A percentile compares a stretch with the other conserved stretches of the same genome.
Conservation (phyloP, 73 alveolate genomes). For the Symbiodinium natans region DNA sequence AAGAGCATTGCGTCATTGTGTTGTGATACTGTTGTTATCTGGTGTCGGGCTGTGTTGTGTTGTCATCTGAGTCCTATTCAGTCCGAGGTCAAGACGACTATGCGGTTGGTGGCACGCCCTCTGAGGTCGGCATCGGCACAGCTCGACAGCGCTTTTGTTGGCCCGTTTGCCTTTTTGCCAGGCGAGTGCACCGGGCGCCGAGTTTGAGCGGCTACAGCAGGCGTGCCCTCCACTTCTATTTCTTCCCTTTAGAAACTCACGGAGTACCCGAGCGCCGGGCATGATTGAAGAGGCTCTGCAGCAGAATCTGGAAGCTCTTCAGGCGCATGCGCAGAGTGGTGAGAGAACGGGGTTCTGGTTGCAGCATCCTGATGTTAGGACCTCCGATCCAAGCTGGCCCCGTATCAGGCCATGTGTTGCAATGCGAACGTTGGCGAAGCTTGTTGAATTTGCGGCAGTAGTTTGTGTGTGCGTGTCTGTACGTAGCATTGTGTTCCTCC, state of each 20-base stretch:
- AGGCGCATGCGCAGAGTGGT: background rate
- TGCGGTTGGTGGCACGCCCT: constrained; percentile 73
- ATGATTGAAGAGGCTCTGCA: constrained; percentile 28
- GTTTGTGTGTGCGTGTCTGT: background rate
- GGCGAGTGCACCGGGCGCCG: constrained; percentile 24
- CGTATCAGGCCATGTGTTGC: constrained; percentile 38
- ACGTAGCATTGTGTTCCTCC: too few species aligned
- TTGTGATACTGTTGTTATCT: too few species aligned
- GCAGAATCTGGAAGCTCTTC: constrained; percentile 76
- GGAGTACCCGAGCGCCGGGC: background rate
- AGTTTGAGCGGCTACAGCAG: constrained; percentile 88
- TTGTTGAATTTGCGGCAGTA: background rate
- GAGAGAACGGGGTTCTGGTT: background rate
- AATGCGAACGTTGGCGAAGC: too few species aligned
- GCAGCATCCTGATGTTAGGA: too few species aligned
- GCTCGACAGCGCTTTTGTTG: background rate
- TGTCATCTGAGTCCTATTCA: too few species aligned
- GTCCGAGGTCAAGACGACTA: constrained; percentile 78
- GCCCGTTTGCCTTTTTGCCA: background rate
- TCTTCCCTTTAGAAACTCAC: too few species aligned
- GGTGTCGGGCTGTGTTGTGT: too few species aligned
- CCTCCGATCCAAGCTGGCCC: constrained; percentile 67
- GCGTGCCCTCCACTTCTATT: background rate
- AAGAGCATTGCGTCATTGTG: too few species aligned
- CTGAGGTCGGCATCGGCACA: constrained; percentile 38